A percentile compares a stretch with the other conserved stretches of the same genome.
phyloP scores from a whole-genome alignment of 2,329 filamentous ascomycete species.

The Phoma herbarum region DNA sequence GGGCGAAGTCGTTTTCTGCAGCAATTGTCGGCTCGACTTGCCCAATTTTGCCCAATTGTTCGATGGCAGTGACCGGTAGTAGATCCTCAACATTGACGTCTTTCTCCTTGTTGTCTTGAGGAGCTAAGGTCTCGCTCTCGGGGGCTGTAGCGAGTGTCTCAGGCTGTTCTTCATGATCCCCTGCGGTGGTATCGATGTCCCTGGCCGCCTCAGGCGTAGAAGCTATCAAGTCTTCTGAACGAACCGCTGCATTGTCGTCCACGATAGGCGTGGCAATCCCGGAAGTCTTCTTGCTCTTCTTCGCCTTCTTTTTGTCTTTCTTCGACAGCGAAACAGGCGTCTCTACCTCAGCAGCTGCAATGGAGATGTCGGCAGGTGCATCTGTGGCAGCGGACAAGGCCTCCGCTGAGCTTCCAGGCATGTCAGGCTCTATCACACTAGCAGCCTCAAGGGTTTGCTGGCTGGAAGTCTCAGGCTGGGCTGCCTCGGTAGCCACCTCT shows the following conservation, averaged over 20 bases:
- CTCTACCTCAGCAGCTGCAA: conserved; percentile 3
- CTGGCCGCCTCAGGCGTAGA: background rate
- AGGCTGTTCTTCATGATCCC: conserved; percentile 10
- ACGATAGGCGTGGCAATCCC: conserved; percentile 23
- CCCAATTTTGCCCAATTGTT: background rate
- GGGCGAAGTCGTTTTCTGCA: conserved; percentile 2
- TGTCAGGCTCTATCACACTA: background rate
- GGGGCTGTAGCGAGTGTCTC: background rate
- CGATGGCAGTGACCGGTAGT: background rate
- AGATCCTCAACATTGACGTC: background rate
- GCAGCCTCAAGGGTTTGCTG: background rate
- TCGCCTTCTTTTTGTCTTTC: conserved; percentile 44
- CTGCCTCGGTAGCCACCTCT: background rate
- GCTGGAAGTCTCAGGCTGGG: conserved; percentile 3
- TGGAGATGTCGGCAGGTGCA: background rate
- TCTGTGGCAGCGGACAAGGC: background rate
- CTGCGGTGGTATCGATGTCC: conserved; percentile 10
- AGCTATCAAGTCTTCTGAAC: background rate
- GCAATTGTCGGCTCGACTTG: background rate
- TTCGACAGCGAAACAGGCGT: conserved; percentile 25
- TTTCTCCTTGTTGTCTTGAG: background rate
- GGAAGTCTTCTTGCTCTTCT: conserved; percentile 38
- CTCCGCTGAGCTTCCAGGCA: background rate
- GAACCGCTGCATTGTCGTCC: conserved; percentile 15
- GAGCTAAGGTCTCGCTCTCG: background rate